Evolutionary conservation across 2,329 filamentous ascomycete species (phyloP).

Genomic region (Venturia oleaginea): DNA sequence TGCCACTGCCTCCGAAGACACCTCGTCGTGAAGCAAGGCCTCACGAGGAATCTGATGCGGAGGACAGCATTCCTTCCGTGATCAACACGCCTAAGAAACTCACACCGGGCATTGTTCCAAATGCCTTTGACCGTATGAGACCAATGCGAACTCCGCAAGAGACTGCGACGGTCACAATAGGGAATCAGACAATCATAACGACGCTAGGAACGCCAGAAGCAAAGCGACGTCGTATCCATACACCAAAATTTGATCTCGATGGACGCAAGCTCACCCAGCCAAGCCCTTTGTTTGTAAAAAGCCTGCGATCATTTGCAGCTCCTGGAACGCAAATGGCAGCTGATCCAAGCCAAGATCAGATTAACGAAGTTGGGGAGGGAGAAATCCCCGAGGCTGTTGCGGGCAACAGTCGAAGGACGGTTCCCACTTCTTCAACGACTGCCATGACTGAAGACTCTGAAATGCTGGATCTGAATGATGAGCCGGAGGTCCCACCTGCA

Average conservation of each 20-base stretch:
- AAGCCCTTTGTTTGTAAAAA: constrained; percentile 32
- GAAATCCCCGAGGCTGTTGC: constrained; percentile 16
- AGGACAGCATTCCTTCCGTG: constrained; percentile 24
- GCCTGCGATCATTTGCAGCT: constrained; percentile 45
- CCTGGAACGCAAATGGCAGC: constrained; percentile 37
- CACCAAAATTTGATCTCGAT: constrained; percentile 27
- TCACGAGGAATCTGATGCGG: constrained; percentile 15
- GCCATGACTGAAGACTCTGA: constrained; percentile 12
- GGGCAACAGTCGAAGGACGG: too few relatives aligned
- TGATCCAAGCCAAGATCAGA: constrained; percentile 19
- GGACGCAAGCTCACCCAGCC: constrained; percentile 23
- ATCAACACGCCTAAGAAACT: constrained; percentile 22
- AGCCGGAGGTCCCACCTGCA: constrained; percentile 12
- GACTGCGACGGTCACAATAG: constrained; percentile 67
- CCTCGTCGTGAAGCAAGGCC: constrained; percentile 1
- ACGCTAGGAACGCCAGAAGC: constrained; percentile 51
- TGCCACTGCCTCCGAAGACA: neutral
- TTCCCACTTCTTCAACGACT: constrained; percentile 12
- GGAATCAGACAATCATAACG: constrained; percentile 56
- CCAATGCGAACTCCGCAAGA: constrained; percentile 53
- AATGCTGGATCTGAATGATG: constrained; percentile 14
- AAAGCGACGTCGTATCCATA: constrained; percentile 15
- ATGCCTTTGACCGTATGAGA: constrained; percentile 56
- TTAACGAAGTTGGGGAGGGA: constrained; percentile 28
- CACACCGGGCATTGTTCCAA: constrained; percentile 43